These are phyloP conservation scores for Fusarium nematophilum DNA, from an alignment of 2,329 filamentous ascomycete genomes.

Conservation along the genomic window DNA sequence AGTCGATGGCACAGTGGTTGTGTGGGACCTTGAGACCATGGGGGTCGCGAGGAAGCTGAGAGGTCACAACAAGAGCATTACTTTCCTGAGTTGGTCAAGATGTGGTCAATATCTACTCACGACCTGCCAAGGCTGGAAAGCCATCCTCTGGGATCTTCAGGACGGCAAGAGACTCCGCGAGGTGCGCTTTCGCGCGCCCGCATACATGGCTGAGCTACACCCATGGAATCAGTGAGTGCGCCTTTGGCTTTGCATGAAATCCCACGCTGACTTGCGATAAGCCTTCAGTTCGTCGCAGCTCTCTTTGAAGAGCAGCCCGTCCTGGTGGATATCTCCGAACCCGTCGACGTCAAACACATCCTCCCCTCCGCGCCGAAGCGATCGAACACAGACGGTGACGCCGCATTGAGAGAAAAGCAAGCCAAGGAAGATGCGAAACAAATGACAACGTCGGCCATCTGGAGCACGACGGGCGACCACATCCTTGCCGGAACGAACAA, in stretches of 20 bases:
- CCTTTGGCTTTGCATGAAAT: neutral
- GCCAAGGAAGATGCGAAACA: constrained; percentile 93
- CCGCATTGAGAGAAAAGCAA: constrained; percentile 81
- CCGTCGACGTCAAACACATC: constrained; percentile 77
- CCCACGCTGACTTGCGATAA: constrained; percentile 37
- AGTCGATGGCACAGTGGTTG: constrained; percentile 92
- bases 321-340: constrained; percentile 81
- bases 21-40: constrained; percentile 98
- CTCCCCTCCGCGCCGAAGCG: constrained; percentile 87
- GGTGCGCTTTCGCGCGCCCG: constrained; percentile 90
- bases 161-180: constrained; percentile 78
- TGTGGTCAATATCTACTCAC: constrained; percentile 92
- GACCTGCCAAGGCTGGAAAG: constrained; percentile 96
- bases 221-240: constrained; percentile 81
- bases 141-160: constrained; percentile 91
- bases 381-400: constrained; percentile 75
- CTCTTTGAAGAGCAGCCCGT: constrained; percentile 94
- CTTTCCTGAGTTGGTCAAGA: constrained; percentile 94
- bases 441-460: constrained; percentile 92
- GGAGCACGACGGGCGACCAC: constrained; percentile 85
- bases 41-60: constrained; percentile 93
- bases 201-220: constrained; percentile 96
- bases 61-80: constrained; percentile 93
- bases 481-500: constrained; percentile 95
- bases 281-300: constrained; percentile 87